These are phyloP conservation scores for Botryosphaeria dothidea DNA, from an alignment of 2,329 filamentous ascomycete genomes.

Conservation along the genomic window DNA sequence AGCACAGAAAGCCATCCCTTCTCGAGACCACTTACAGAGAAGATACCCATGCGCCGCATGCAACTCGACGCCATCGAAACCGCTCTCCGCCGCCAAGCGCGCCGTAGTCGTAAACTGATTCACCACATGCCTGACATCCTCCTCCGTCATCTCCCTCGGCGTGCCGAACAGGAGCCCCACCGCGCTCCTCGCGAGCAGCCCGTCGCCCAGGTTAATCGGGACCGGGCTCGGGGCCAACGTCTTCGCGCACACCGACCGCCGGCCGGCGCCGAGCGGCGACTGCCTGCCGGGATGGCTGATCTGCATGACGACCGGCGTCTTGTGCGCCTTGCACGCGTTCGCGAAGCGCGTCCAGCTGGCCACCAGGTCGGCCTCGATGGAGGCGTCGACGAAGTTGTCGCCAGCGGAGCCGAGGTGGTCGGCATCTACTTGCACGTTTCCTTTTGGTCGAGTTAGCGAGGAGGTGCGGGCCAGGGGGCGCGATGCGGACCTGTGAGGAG, in stretches of 20 bases:
- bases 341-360: slow-evolving; percentile 21
- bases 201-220: slow-evolving; percentile 42
- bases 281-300: slow-evolving; percentile 53
- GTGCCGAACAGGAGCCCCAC: slow-evolving; percentile 45
- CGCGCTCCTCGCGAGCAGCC: slow-evolving; percentile 1
- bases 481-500: slow-evolving; percentile 50
- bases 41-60: slow-evolving; percentile 45
- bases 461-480: slow-evolving; percentile 34
- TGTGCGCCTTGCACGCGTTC: slow-evolving; percentile 35
- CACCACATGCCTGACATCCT: slow-evolving; percentile 57
- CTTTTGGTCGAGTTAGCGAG: not conserved
- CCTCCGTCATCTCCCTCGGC: slow-evolving; percentile 57
- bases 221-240: slow-evolving; percentile 48
- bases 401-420: not conserved
- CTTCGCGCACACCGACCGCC: slow-evolving; percentile 39
- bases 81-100: slow-evolving; percentile 49
- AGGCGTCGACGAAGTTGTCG: not conserved
- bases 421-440: not conserved
- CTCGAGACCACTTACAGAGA: not conserved
- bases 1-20: not conserved
- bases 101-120: slow-evolving; percentile 56
- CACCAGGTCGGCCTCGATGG: not conserved
- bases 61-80: slow-evolving; percentile 56
- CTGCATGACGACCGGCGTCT: slow-evolving; percentile 47
- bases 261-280: slow-evolving; percentile 42